Percentiles rank a stretch among this genome's conserved stretches.
Conservation (phyloP, 2,329 filamentous ascomycete species). For the Akanthomyces muscarius region DNA sequence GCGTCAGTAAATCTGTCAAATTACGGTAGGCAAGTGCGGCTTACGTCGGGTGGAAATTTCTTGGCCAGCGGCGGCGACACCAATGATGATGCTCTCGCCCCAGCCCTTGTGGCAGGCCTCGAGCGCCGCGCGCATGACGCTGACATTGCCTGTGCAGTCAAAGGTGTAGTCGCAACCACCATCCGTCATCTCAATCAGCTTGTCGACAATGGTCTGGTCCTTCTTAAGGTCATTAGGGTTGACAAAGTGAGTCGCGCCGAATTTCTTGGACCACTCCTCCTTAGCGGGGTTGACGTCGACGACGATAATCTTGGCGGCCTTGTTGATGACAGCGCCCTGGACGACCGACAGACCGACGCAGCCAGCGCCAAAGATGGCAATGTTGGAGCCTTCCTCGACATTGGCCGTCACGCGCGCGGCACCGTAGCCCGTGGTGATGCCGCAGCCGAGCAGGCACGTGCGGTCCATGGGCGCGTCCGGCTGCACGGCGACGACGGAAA, state of each 20-base stretch:
- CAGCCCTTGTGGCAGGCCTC: constrained; percentile 99
- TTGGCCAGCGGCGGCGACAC: constrained; percentile 92
- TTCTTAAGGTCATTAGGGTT: constrained; percentile 74
- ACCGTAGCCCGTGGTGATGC: constrained; percentile 97
- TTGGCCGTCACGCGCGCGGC: constrained; percentile 90
- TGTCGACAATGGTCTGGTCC: constrained; percentile 79
- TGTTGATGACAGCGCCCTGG: constrained; percentile 84
- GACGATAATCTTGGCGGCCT: constrained; percentile 72
- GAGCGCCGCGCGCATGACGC: constrained; percentile 90
- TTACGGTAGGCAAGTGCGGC: constrained; percentile 34
- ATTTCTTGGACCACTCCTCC: constrained; percentile 89
- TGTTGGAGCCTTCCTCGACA: constrained; percentile 82
- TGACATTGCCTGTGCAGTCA: constrained; percentile 96
- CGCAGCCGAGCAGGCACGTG: constrained; percentile 92
- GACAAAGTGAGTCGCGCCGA: constrained; percentile 94
- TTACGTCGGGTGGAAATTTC: constrained; percentile 91
- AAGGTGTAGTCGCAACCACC: constrained; percentile 99
- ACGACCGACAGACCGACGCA: constrained; percentile 95
- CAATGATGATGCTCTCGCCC: constrained; percentile 97
- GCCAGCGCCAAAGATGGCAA: constrained; percentile 91
- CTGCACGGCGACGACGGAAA: constrained; percentile 93
- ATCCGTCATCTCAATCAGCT: constrained; percentile 95
- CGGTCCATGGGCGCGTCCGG: constrained; percentile 90
- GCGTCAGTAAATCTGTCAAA: constrained; percentile 20
- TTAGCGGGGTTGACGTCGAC: constrained; percentile 79